Evolutionary conservation across 345 rosid species (phyloP).

Genomic region (Crucihimalaya himalaica): DNA sequence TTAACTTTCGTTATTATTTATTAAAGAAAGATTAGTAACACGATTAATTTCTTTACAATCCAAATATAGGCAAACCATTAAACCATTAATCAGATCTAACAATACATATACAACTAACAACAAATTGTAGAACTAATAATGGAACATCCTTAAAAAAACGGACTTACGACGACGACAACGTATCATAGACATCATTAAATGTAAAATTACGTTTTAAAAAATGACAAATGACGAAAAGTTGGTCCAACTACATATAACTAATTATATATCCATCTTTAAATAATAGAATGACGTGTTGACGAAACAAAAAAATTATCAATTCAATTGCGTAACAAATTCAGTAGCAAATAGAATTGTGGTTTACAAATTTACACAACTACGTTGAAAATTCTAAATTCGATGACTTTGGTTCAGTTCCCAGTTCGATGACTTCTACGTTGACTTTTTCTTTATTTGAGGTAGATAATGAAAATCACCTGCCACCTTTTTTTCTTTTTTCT

Average conservation of each 20-base stretch:
- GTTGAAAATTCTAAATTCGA: constrained; percentile 14
- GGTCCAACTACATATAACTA: constrained; percentile 28
- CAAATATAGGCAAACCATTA: too few relatives aligned
- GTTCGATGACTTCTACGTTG: constrained; percentile 27
- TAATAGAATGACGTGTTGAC: constrained; percentile 29
- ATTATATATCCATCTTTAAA: background rate
- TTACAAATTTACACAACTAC: background rate
- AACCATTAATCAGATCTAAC: too few relatives aligned
- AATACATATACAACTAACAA: too few relatives aligned
- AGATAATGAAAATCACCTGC: constrained; percentile 36
- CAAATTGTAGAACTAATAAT: too few relatives aligned
- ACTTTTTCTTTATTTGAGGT: constrained; percentile 32
- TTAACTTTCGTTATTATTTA: too few relatives aligned
- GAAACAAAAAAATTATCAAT: background rate
- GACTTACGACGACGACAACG: too few relatives aligned
- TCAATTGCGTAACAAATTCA: background rate
- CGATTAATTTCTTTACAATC: too few relatives aligned
- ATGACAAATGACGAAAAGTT: constrained; percentile 15
- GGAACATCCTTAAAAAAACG: too few relatives aligned
- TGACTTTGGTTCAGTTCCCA: constrained; percentile 15
- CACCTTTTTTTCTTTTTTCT: too few relatives aligned
- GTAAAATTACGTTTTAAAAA: background rate
- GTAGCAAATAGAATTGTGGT: background rate
- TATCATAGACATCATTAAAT: too few relatives aligned
- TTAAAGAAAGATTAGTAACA: too few relatives aligned